Percentiles rank a stretch among this genome's conserved stretches.
phyloP scores from a whole-genome alignment of 352 stramenopile species.

The Pythium dissimile region DNA sequence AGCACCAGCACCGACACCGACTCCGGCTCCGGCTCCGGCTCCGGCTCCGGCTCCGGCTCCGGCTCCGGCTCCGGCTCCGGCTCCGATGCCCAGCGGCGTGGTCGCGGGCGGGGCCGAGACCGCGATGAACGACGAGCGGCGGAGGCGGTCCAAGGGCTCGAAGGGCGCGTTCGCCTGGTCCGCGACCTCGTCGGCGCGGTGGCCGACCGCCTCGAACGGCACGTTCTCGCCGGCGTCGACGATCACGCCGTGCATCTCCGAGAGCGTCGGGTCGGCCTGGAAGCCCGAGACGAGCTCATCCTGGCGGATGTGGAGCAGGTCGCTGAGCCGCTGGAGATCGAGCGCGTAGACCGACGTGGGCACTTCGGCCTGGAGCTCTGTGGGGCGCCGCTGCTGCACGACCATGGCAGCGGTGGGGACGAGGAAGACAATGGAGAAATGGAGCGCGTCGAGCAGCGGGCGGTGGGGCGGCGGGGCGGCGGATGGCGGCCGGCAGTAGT shows the following conservation, averaged over 20 bases:
- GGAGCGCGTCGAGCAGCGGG: background rate
- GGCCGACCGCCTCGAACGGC: constrained; percentile 65
- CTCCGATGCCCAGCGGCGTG: background rate
- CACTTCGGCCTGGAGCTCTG: constrained; percentile 27
- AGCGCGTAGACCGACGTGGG: constrained; percentile 27
- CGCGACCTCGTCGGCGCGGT: constrained; percentile 7
- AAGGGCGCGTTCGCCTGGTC: background rate
- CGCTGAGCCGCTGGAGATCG: constrained; percentile 21
- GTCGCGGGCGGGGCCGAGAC: constrained; percentile 15
- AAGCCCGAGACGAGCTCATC: constrained; percentile 42
- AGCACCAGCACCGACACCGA: no score
- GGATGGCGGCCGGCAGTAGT: background rate
- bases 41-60: no score
- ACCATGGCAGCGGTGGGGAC: constrained; percentile 4
- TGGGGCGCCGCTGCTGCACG: constrained; percentile 24
- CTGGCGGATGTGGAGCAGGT: constrained; percentile 26
- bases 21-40: no score
- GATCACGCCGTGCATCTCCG: constrained; percentile 76
- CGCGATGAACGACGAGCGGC: constrained; percentile 17
- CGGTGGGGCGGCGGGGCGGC: background rate
- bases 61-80: no score
- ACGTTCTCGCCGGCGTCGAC: constrained; percentile 73
- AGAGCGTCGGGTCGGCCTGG: constrained; percentile 46
- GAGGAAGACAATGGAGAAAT: background rate
- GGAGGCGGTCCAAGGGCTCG: background rate